Percentiles rank a stretch among this genome's conserved stretches.
Conservation (phyloP, 148 eudicot genomes). For the Polygonum aviculare region DNA sequence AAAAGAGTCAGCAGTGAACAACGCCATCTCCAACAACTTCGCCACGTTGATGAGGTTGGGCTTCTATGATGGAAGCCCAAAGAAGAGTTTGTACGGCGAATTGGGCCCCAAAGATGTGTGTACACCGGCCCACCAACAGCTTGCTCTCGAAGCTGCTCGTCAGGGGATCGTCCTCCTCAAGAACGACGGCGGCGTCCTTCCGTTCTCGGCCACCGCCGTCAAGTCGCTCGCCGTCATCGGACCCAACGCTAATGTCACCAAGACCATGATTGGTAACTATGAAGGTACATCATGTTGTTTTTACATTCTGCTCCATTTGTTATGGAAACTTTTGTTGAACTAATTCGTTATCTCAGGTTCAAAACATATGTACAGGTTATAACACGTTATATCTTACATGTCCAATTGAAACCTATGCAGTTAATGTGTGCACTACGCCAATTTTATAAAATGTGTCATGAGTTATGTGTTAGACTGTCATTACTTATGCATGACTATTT, state of each 20-base stretch:
- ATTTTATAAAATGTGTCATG: too few relatives aligned
- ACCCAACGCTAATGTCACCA: constrained; percentile 68
- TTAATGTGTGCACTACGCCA: too few relatives aligned
- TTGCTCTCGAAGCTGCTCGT: constrained; percentile 75
- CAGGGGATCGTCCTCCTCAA: constrained; percentile 80
- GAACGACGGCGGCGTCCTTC: constrained; percentile 43
- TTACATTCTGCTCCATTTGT: not conserved
- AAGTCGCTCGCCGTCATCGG: constrained; percentile 78
- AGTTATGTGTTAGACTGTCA: too few relatives aligned
- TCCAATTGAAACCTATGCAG: too few relatives aligned
- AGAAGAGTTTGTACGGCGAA: constrained; percentile 39
- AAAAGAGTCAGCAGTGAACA: constrained; percentile 41
- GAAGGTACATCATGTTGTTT: constrained; percentile 35
- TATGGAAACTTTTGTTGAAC: too few relatives aligned
- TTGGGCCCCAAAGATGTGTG: constrained; percentile 73
- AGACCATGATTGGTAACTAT: constrained; percentile 74
- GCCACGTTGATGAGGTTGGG: constrained; percentile 73
- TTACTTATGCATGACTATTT: too few relatives aligned
- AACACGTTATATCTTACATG: too few relatives aligned
- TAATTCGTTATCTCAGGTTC: too few relatives aligned
- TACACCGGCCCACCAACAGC: constrained; percentile 39
- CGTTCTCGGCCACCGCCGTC: constrained; percentile 35
- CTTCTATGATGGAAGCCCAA: constrained; percentile 66
- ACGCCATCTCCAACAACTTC: constrained; percentile 55
- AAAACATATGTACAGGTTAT: too few relatives aligned